phyloP scores from a whole-genome alignment of 257 asterid species.

The Ophiorrhiza pumila region DNA sequence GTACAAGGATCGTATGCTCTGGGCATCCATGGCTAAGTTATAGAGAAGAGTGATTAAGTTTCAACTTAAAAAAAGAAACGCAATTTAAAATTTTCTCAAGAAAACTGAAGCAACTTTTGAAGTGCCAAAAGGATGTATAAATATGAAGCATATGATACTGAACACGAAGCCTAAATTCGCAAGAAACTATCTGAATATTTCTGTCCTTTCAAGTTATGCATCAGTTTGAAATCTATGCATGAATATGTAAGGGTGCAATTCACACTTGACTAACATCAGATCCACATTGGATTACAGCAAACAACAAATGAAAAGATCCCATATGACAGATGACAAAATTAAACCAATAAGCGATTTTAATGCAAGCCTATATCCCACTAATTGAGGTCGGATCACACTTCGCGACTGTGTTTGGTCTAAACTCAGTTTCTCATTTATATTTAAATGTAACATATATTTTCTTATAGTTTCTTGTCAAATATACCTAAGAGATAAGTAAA shows the following conservation, averaged over 20 bases:
- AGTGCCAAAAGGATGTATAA: background rate
- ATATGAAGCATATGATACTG: background rate
- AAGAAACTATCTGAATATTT: background rate
- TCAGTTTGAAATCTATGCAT: background rate
- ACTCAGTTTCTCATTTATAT: too few relatives aligned
- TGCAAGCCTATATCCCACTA: too few relatives aligned
- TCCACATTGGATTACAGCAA: background rate
- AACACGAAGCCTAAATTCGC: background rate
- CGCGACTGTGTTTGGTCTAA: too few relatives aligned
- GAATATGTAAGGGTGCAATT: background rate
- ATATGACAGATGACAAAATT: background rate
- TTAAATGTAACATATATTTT: too few relatives aligned
- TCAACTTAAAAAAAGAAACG: background rate
- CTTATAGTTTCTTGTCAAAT: too few relatives aligned
- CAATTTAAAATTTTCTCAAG: background rate
- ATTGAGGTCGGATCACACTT: too few relatives aligned
- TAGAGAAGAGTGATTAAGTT: conserved; percentile 18
- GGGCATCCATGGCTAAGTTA: conserved; percentile 82
- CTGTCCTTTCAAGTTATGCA: background rate
- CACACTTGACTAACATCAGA: background rate
- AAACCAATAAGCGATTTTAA: background rate
- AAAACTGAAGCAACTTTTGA: background rate
- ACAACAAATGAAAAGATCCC: background rate
- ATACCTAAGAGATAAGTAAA: background rate
- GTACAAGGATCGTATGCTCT: conserved; percentile 96